Evolutionary conservation across 768 basidiomycete species (phyloP).

Genomic region (Hericium erinaceus): DNA sequence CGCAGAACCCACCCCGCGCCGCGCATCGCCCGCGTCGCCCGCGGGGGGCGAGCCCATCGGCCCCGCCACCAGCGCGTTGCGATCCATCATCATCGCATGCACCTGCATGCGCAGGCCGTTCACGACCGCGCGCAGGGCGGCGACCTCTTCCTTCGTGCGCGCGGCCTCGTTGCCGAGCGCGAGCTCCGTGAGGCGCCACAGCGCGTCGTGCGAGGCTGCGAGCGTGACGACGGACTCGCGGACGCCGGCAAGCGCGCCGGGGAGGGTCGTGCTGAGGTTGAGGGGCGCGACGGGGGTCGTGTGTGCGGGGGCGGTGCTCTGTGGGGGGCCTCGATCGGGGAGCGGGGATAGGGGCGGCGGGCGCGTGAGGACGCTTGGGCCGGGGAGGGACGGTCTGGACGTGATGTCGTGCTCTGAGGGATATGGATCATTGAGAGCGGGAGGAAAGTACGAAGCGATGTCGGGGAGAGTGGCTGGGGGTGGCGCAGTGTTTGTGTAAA

Average conservation of each 20-base stretch:
- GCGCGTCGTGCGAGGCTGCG: conserved; percentile 8
- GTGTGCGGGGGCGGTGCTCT: background rate
- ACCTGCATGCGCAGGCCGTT: conserved; percentile 12
- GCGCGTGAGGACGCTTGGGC: background rate
- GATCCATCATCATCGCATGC: conserved; percentile 14
- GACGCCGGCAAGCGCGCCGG: conserved; percentile 3
- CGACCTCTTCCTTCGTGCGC: conserved; percentile 4
- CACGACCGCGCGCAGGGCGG: conserved; percentile 12
- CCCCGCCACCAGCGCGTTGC: background rate
- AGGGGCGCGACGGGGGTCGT: background rate
- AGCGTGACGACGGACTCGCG: conserved; percentile 7
- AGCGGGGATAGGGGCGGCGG: background rate
- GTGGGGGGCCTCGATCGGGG: background rate
- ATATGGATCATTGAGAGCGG: background rate
- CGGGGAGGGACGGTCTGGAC: background rate
- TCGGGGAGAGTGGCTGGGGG: background rate
- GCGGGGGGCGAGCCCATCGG: too few species aligned
- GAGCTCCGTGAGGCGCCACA: conserved; percentile 8
- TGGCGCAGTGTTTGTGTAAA: background rate
- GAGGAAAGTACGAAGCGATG: conserved; percentile 13
- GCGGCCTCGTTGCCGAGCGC: conserved; percentile 9
- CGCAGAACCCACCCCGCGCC: background rate
- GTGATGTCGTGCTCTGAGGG: background rate
- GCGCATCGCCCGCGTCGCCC: background rate
- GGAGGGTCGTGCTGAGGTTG: background rate